Percentiles rank a stretch among this genome's conserved stretches.
These are phyloP conservation scores for Alternaria tenuissima DNA, from an alignment of 2,329 filamentous ascomycete species.

Conservation along the genomic window DNA sequence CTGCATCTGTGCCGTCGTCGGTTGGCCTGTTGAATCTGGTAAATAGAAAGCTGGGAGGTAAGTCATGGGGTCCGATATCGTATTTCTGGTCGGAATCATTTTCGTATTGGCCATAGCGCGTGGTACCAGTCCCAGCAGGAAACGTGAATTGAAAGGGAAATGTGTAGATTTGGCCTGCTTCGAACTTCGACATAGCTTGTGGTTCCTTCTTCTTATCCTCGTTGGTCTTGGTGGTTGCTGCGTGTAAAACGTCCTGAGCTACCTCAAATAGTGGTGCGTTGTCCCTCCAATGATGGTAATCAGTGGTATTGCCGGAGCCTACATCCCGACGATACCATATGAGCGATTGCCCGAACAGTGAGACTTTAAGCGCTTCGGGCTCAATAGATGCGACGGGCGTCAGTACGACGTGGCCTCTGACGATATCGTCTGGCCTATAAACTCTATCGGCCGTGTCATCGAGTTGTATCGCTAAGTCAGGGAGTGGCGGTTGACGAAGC, in stretches of 20 bases:
- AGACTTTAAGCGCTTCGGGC: conserved; percentile 30
- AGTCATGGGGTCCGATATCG: conserved; percentile 25
- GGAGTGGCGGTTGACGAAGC: conserved; percentile 22
- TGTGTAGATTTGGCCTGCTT: conserved; percentile 23
- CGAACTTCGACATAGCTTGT: background rate
- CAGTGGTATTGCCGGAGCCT: background rate
- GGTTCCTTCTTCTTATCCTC: background rate
- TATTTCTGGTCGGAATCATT: conserved; percentile 21
- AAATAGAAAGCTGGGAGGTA: conserved; percentile 34
- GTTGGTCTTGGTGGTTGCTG: background rate
- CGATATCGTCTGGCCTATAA: conserved; percentile 30
- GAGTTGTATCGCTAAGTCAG: conserved; percentile 27
- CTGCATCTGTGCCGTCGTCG: conserved; percentile 11
- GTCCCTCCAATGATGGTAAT: conserved; percentile 36
- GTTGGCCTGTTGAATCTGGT: background rate
- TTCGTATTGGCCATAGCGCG: conserved; percentile 28
- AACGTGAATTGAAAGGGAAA: conserved; percentile 34
- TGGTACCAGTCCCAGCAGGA: conserved; percentile 26
- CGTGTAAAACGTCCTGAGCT: conserved; percentile 21
- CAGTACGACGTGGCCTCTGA: conserved; percentile 28
- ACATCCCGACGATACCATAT: background rate
- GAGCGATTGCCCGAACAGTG: conserved; percentile 27
- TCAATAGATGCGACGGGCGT: conserved; percentile 19
- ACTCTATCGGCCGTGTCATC: conserved; percentile 21
- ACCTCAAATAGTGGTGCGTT: conserved; percentile 33